A percentile compares a stretch with the other conserved stretches of the same genome.
phyloP scores from a whole-genome alignment of 306 rosid species.

The Cucumis melo region DNA sequence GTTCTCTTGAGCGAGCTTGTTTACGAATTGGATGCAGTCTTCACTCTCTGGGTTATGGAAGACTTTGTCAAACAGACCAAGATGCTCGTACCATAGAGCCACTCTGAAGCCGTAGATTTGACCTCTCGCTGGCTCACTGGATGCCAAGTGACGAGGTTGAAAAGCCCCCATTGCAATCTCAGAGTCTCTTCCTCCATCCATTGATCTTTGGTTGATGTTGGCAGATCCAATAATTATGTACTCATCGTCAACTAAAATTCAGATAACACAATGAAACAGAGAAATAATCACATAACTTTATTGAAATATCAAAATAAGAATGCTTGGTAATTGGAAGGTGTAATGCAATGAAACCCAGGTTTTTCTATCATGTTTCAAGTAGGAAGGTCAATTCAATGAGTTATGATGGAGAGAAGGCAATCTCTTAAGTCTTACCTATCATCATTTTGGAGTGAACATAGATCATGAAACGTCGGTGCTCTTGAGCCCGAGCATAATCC shows the following conservation, averaged over 20 bases:
- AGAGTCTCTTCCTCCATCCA: slow-evolving; percentile 84
- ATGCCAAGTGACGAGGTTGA: slow-evolving; percentile 40
- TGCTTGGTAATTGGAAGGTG: background rate
- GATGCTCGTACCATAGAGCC: slow-evolving; percentile 62
- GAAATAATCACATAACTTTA: background rate
- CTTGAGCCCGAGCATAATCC: slow-evolving; percentile 52
- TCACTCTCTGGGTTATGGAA: slow-evolving; percentile 15
- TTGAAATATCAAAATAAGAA: background rate
- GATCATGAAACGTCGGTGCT: slow-evolving; percentile 68
- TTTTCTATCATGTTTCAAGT: background rate
- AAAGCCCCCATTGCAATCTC: slow-evolving; percentile 92
- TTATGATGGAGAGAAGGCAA: background rate
- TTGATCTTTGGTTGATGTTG: slow-evolving; percentile 82
- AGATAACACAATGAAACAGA: background rate
- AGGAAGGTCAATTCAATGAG: background rate
- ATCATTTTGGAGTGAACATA: slow-evolving; percentile 96
- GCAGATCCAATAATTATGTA: slow-evolving; percentile 84
- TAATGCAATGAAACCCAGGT: background rate
- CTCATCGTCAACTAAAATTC: slow-evolving; percentile 65
- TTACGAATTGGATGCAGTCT: slow-evolving; percentile 7
- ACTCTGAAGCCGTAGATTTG: slow-evolving; percentile 45
- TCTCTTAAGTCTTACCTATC: slow-evolving; percentile 44
- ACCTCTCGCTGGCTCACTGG: slow-evolving; percentile 26
- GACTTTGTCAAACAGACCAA: slow-evolving; percentile 7
- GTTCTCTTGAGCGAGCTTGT: slow-evolving; percentile 6